Percentiles rank a stretch among this genome's conserved stretches.
These are phyloP conservation scores for Macadamia integrifolia DNA, from an alignment of 164 flowering plant genomes.

Conservation along the genomic window DNA sequence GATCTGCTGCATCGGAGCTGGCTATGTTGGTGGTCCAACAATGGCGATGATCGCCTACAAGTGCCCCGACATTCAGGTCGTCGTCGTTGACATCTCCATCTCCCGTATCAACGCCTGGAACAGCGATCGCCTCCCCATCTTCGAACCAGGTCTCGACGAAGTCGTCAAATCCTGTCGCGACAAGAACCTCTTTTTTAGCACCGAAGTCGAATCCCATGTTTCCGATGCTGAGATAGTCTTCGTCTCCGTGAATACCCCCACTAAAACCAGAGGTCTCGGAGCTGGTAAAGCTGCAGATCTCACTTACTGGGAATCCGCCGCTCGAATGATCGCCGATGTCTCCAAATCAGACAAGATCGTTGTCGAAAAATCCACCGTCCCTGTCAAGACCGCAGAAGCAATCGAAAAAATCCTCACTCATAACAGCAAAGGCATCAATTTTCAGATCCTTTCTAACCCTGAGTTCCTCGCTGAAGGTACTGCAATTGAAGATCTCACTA, in stretches of 20 bases:
- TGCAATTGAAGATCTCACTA: conserved; percentile 16
- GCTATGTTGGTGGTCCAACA: conserved; percentile 25
- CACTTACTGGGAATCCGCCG: conserved; percentile 28
- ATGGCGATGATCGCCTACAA: conserved; percentile 24
- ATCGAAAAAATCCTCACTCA: conserved; percentile 27
- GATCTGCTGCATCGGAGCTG: conserved; percentile 23
- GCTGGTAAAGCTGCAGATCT: conserved; percentile 26
- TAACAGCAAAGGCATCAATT: conserved; percentile 18
- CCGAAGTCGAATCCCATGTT: conserved; percentile 18
- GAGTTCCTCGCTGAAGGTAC: conserved; percentile 29
- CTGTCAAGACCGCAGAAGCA: conserved; percentile 29
- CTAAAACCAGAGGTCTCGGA: conserved; percentile 24
- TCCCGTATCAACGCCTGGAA: conserved; percentile 23
- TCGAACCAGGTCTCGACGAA: conserved; percentile 23
- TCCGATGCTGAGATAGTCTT: conserved; percentile 21
- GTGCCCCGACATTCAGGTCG: conserved; percentile 19
- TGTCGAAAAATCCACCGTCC: conserved; percentile 29
- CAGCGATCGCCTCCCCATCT: conserved; percentile 22
- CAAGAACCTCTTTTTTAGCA: conserved; percentile 21
- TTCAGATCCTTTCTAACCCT: conserved; percentile 23
- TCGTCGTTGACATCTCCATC: conserved; percentile 22
- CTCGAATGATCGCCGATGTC: conserved; percentile 28
- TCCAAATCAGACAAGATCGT: conserved; percentile 28
- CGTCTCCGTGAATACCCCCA: conserved; percentile 25
- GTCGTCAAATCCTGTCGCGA: conserved; percentile 18